Evolutionary conservation across 352 stramenopile genomes (phyloP).

Genomic region (Thalassiosira mediterranea): DNA sequence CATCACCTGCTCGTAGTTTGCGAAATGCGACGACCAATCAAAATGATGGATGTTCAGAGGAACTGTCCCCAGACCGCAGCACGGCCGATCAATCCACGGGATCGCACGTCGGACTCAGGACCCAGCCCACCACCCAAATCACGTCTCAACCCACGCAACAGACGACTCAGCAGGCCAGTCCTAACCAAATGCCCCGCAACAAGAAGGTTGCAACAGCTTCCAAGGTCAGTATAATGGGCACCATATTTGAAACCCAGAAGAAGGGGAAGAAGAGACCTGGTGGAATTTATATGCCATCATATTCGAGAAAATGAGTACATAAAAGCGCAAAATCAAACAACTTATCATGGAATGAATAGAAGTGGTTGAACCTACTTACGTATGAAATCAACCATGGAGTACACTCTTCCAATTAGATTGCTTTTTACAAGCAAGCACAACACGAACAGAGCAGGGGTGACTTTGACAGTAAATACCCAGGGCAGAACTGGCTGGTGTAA

Average conservation of each 20-base stretch:
- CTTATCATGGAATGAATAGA: no score
- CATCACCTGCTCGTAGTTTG: neutral
- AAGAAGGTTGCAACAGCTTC: slow-evolving; percentile 4
- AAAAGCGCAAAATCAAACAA: no score
- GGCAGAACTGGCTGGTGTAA: no score
- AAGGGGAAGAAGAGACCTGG: neutral
- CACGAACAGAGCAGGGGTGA: no score
- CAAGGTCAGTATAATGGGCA: slow-evolving; percentile 5
- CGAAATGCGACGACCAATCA: no score
- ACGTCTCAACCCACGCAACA: neutral
- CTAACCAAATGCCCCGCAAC: neutral
- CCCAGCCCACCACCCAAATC: neutral
- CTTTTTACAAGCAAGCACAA: no score
- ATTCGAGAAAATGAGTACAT: slow-evolving; percentile 6
- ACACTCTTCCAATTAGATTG: no score
- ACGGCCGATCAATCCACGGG: slow-evolving; percentile 7
- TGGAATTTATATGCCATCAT: slow-evolving; percentile 7
- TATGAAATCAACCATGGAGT: no score
- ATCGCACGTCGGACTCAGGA: neutral
- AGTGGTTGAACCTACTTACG: no score
- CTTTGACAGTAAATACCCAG: no score
- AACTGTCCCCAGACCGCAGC: slow-evolving; percentile 7
- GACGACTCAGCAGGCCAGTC: slow-evolving; percentile 1
- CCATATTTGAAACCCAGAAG: slow-evolving; percentile 4
- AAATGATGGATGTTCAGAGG: no score